phyloP scores from a whole-genome alignment of 768 basidiomycete genomes.

The Rhodotorula kratochvilovae region DNA sequence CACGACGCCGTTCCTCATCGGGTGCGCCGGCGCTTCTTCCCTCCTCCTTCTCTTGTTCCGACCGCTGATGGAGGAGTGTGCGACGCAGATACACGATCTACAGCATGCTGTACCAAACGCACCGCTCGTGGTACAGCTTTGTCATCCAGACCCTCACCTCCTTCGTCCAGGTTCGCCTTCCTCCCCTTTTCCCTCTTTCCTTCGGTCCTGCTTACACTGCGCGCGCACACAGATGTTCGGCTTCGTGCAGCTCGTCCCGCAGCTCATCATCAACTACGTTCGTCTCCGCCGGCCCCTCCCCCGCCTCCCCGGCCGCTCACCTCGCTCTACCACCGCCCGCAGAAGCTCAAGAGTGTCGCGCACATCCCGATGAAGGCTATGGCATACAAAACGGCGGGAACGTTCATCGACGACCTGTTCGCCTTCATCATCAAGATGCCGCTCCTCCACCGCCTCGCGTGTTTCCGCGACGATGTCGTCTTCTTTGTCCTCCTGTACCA shows the following conservation, averaged over 20 bases:
- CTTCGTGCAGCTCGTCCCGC: conserved; percentile 67
- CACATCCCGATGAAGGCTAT: conserved; percentile 94
- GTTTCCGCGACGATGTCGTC: conserved; percentile 53
- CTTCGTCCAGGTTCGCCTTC: conserved; percentile 3
- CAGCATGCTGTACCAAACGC: conserved; percentile 54
- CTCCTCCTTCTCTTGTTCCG: neutral
- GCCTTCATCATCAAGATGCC: conserved; percentile 61
- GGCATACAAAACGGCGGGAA: conserved; percentile 74
- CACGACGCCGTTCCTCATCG: conserved; percentile 72
- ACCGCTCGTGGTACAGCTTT: conserved; percentile 88
- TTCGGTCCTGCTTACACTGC: neutral
- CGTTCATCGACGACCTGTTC: conserved; percentile 38
- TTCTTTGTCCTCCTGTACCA: conserved; percentile 37
- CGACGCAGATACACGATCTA: conserved; percentile 48
- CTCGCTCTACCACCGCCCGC: conserved; percentile 56
- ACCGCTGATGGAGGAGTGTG: too few species aligned
- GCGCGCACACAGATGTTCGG: conserved; percentile 81
- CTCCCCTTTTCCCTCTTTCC: conserved; percentile 64
- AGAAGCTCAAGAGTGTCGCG: conserved; percentile 69
- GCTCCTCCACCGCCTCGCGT: conserved; percentile 73
- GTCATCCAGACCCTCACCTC: conserved; percentile 53
- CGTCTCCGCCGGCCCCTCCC: neutral
- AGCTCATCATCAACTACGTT: conserved; percentile 55
- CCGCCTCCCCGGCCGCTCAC: conserved; percentile 66
- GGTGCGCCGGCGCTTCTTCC: conserved; percentile 12